Evolutionary conservation across 2,329 filamentous ascomycete genomes (phyloP), one percentile per base, ranked within the genome.

Genomic region (Stenocarpella maydis): DNA sequence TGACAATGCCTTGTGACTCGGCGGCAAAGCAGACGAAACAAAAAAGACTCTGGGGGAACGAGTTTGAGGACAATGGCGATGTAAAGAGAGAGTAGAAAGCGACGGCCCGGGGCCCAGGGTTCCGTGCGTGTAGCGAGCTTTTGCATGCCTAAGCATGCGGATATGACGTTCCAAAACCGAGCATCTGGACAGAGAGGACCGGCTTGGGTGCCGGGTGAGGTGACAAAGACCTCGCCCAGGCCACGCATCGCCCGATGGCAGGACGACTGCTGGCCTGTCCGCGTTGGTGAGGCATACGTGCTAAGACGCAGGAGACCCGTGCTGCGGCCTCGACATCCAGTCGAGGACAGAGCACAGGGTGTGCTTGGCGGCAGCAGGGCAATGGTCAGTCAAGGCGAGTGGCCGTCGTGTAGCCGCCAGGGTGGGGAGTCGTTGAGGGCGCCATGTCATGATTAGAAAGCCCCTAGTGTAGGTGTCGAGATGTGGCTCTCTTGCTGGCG

Each of bases 351-450:
- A 21, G 24, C 60, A 60, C 43, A 47, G 65, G 52, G 45, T 21
- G 37, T 52, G 50, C 26, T 41, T 61, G 65, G 65, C 69, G 65
- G 61, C 69, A 71, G 69, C 67, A 69, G 39, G 60, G 45, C 61
- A 54, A 63, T 24, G 67, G n/a, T 39, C 63, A 69, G 70, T 71
- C 67, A 65, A 47, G 55, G 37, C 43, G 70, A 71, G 63, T 71
- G 70, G 70, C 64, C 54, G 49, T 71, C 28, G 66, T 55, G 60
- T 65, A 69, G 61, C 61, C 69, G 69, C 69, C 41, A 19, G 52
- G 39, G 34, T n/a, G 24, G 50, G 43, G 31, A 41, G 54, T 43
- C 54, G 9, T n/a, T 61, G 15, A 45, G 41, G 52, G 43, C 43
- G 65, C 65, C 65, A 67, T 67, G 65, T 67, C 65, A 67, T 50